Percentiles rank a stretch among this genome's conserved stretches.
phyloP scores from a whole-genome alignment of 2,329 filamentous ascomycete genomes.

The Coniochaeta sp. region DNA sequence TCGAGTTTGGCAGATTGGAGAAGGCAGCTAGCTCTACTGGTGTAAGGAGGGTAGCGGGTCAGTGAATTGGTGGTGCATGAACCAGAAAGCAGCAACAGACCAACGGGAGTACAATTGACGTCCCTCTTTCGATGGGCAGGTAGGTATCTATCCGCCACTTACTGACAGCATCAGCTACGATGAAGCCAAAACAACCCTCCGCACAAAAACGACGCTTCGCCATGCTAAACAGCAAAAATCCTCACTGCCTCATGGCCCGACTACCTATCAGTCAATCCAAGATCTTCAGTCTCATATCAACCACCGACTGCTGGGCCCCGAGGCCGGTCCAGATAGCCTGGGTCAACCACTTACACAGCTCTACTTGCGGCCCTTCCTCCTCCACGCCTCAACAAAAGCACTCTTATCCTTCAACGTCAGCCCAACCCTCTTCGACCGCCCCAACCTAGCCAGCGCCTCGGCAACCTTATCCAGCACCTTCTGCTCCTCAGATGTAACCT shows the following conservation, averaged over 20 bases:
- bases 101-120: background rate
- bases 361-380: slow-evolving; percentile 27
- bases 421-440: slow-evolving; percentile 81
- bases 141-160: background rate
- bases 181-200: background rate
- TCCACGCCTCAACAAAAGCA: slow-evolving; percentile 68
- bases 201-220: background rate
- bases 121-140: background rate
- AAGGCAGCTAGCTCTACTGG: no score
- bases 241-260: background rate
- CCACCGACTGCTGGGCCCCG: background rate
- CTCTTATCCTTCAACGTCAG: slow-evolving; percentile 77
- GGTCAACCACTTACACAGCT: slow-evolving; percentile 6
- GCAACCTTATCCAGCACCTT: slow-evolving; percentile 69
- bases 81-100: no score
- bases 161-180: background rate
- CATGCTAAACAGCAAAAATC: slow-evolving; percentile 1
- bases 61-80: no score
- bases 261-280: background rate
- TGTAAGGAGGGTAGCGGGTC: no score
- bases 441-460: slow-evolving; percentile 79
- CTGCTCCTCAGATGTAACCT: slow-evolving; percentile 50
- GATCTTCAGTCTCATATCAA: background rate
- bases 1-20: background rate
- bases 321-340: background rate